Evolutionary conservation across 306 rosid genomes (phyloP).

Genomic region (Inga oerstediana): DNA sequence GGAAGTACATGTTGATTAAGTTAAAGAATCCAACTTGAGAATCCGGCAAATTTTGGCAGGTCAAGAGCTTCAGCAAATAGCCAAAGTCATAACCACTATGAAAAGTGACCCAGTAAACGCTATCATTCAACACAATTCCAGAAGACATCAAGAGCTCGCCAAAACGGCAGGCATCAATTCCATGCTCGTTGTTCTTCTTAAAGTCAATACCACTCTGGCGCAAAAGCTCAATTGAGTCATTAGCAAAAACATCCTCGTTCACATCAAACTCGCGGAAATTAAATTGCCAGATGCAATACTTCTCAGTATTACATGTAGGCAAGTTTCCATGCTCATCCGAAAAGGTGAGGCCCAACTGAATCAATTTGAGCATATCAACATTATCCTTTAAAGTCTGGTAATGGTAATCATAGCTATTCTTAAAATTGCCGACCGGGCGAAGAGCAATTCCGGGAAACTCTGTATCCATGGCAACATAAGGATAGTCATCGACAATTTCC

Average conservation of each 20-base stretch:
- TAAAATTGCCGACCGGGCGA: slow-evolving; percentile 55
- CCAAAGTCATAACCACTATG: slow-evolving; percentile 62
- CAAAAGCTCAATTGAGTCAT: slow-evolving; percentile 55
- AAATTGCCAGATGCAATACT: slow-evolving; percentile 58
- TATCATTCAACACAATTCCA: slow-evolving; percentile 52
- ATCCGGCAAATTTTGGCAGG: slow-evolving; percentile 53
- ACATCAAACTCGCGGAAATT: slow-evolving; percentile 54
- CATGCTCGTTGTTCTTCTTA: slow-evolving; percentile 41
- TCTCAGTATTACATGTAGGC: slow-evolving; percentile 29
- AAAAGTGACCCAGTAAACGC: slow-evolving; percentile 54
- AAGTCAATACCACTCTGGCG: slow-evolving; percentile 59
- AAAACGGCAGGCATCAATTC: slow-evolving; percentile 47
- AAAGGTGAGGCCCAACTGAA: slow-evolving; percentile 54
- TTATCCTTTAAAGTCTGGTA: slow-evolving; percentile 60
- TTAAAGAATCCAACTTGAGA: slow-evolving; percentile 49
- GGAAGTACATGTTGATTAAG: slow-evolving; percentile 47
- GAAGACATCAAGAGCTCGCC: slow-evolving; percentile 54
- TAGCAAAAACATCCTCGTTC: slow-evolving; percentile 53
- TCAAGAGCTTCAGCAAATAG: slow-evolving; percentile 49
- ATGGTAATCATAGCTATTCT: slow-evolving; percentile 47
- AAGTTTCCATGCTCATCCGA: slow-evolving; percentile 55
- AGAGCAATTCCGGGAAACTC: slow-evolving; percentile 57
- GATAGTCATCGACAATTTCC: slow-evolving; percentile 51
- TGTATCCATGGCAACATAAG: slow-evolving; percentile 57
- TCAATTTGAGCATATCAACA: slow-evolving; percentile 52